A percentile compares a stretch with the other conserved stretches of the same genome.
phyloP scores from a whole-genome alignment of 2,329 filamentous ascomycete species.

The Colletotrichum lentis region DNA sequence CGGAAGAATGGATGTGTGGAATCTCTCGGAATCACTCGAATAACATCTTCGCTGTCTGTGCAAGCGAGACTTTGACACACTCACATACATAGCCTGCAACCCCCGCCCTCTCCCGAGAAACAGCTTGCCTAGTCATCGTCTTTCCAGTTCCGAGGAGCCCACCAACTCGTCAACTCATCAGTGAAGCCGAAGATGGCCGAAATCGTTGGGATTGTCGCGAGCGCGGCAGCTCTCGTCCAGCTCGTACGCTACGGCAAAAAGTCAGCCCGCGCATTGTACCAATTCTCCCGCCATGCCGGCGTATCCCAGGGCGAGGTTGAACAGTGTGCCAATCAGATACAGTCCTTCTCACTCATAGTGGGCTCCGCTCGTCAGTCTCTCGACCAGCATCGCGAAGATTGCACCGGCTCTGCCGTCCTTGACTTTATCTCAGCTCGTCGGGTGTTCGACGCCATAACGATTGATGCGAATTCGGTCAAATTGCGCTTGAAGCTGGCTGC shows the following conservation, averaged over 20 bases:
- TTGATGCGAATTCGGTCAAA: background rate
- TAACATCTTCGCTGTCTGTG: background rate
- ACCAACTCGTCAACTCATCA: background rate
- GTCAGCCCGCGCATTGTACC: background rate
- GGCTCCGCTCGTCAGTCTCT: background rate
- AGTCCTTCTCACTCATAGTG: background rate
- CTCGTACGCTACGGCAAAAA: background rate
- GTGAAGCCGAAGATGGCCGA: background rate
- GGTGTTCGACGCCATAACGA: background rate
- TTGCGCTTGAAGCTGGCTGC: background rate
- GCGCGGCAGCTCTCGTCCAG: background rate
- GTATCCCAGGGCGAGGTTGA: background rate
- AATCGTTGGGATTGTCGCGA: background rate
- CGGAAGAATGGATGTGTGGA: background rate
- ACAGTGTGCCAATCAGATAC: background rate
- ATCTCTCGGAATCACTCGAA: background rate
- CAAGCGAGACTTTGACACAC: background rate
- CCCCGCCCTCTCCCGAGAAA: background rate
- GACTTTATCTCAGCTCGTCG: background rate
- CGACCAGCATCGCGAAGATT: background rate
- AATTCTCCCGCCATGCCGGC: background rate
- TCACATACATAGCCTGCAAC: background rate
- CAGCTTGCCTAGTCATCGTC: background rate
- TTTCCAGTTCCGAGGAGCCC: background rate
- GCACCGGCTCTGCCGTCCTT: background rate